Percentiles rank a stretch among this genome's conserved stretches.
Evolutionary conservation across 257 asterid genomes (phyloP).

Genomic region (Echites panduratus): DNA sequence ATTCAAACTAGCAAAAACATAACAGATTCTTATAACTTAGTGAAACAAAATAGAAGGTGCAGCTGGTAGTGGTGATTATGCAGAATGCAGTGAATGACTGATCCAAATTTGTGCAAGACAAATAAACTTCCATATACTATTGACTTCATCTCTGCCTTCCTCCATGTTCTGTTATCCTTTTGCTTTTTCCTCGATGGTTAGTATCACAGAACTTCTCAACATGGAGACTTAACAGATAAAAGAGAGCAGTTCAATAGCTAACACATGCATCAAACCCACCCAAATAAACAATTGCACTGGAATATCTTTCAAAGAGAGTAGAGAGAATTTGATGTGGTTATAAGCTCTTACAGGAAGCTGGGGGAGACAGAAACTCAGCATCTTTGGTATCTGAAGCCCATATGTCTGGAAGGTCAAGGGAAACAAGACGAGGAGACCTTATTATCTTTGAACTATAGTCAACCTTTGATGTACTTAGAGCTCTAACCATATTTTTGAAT

Average conservation of each 20-base stretch:
- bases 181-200: too few relatives aligned
- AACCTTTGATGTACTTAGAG: constrained; percentile 21
- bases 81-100: too few relatives aligned
- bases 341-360: constrained; percentile 24
- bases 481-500: constrained; percentile 15
- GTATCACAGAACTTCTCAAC: neutral
- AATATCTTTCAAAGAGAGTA: constrained; percentile 1
- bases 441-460: constrained; percentile 23
- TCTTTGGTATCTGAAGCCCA: constrained; percentile 37
- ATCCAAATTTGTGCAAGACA: too few relatives aligned
- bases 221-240: neutral
- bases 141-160: too few relatives aligned
- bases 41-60: too few relatives aligned
- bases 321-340: constrained; percentile 13
- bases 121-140: too few relatives aligned
- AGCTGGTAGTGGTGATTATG: too few relatives aligned
- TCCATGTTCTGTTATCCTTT: too few relatives aligned
- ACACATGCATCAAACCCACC: neutral
- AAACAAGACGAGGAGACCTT: constrained; percentile 54
- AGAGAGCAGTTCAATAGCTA: neutral
- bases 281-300: neutral
- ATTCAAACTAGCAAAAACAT: too few relatives aligned
- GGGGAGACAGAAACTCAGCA: constrained; percentile 17
- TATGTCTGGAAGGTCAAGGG: constrained; percentile 54
- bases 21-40: too few relatives aligned